A percentile compares a stretch with the other conserved stretches of the same genome.
phyloP scores from a whole-genome alignment of 495 filamentous ascomycete genomes.

The Tuber melanosporum region DNA sequence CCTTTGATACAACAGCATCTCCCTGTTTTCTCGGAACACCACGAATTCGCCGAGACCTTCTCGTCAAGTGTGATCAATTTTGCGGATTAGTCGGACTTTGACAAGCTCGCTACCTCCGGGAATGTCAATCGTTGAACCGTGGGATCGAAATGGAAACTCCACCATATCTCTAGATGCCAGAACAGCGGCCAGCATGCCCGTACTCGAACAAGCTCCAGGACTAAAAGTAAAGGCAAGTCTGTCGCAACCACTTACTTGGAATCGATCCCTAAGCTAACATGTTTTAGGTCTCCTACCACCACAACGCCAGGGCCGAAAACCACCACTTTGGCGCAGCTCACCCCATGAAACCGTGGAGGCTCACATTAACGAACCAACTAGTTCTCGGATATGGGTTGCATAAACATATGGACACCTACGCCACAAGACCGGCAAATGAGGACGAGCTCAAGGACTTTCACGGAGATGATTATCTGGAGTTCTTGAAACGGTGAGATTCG shows the following conservation, averaged over 20 bases:
- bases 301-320: slow-evolving; percentile 88
- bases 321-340: slow-evolving; percentile 93
- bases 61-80: neutral
- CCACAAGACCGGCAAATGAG: slow-evolving; percentile 69
- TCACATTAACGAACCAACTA: slow-evolving; percentile 89
- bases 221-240: slow-evolving; percentile 8
- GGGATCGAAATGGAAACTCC: slow-evolving; percentile 31
- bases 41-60: neutral
- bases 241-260: neutral
- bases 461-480: slow-evolving; percentile 80
- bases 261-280: neutral
- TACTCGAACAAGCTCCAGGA: slow-evolving; percentile 7
- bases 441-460: slow-evolving; percentile 88
- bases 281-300: slow-evolving; percentile 77
- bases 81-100: neutral
- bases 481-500: slow-evolving; percentile 56
- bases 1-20: neutral
- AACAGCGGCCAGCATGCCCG: slow-evolving; percentile 35
- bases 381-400: slow-evolving; percentile 92
- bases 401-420: slow-evolving; percentile 88
- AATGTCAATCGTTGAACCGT: slow-evolving; percentile 39
- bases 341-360: slow-evolving; percentile 98
- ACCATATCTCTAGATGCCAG: slow-evolving; percentile 39
- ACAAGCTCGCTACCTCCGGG: slow-evolving; percentile 5
- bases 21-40: neutral